Base-by-base conservation (phyloP, 805 yeast genomes). In the Cyberlindnera japonica region DNA sequence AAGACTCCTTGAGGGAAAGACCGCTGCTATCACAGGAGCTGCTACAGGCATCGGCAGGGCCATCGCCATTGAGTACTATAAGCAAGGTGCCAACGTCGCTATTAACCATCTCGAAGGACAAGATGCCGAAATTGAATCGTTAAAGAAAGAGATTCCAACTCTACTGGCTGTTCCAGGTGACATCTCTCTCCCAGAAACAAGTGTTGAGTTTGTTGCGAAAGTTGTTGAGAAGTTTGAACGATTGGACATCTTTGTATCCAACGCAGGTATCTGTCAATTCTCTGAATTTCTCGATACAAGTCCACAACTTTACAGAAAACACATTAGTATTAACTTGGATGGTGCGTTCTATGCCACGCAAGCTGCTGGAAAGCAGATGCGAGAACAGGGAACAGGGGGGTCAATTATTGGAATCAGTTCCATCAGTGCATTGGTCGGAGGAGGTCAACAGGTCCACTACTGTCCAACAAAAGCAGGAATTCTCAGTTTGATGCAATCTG, bases 381-480 rank as follows among this genome's bases (percentile, higher is more conserved):
- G 59, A 38, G 49, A 51, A 19, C 75, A 71, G 43, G 73, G 74
- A 6, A 63, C 62, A 33, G 74, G 75, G 20, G 77, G 77, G 2
- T 66, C 71, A 12, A 69, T 71, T 40, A 70, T 71, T 28, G 74
- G 71, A 9, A 54, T 69, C 29, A 59, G 68, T 18, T 60, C 68
- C 33, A 67, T 70, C 41, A 61, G 69, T 43, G 73, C 74, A 1
- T 52, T 69, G 9, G 74, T 69, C 7, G 75, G 74, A 15, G 75
- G 75, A 20, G 72, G 65, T 6, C 49, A 51, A 30, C 75, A 69
- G 44, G 64, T 69, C 4, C 74, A 69, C 47, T 70, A 70, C 50
- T 66, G 72, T n/a, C 72, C 74, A 14, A 67, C 75, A 11, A 70
- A 70, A 42, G 73, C 72, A n/a, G 75, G 72, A 14, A 58, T 70